Percentiles rank a stretch among this genome's conserved stretches.
Conservation (phyloP, 768 basidiomycete genomes). For the Pisolithus sp. region DNA sequence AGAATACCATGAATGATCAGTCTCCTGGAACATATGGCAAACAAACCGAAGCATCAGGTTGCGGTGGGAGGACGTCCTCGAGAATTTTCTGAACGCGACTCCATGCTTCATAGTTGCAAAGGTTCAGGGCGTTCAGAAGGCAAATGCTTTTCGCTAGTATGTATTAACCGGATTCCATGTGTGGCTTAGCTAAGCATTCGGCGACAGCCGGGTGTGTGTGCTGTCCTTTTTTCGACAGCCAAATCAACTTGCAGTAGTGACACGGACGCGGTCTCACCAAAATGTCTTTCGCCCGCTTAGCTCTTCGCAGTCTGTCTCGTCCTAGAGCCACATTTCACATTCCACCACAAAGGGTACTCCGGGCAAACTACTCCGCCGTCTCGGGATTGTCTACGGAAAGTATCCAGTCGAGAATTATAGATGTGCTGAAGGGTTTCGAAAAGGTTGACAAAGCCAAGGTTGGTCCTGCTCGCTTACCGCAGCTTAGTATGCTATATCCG, state of each 20-base stretch:
- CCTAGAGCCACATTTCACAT: slow-evolving; percentile 22
- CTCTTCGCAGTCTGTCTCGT: slow-evolving; percentile 25
- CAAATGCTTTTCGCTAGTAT: not conserved
- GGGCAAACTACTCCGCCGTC: slow-evolving; percentile 25
- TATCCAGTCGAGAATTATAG: slow-evolving; percentile 21
- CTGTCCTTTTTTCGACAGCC: not conserved
- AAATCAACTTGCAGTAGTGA: slow-evolving; percentile 1
- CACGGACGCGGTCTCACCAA: slow-evolving; percentile 14
- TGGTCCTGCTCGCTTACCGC: not conserved
- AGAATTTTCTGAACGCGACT: slow-evolving; percentile 85
- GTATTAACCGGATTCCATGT: not conserved
- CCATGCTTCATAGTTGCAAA: slow-evolving; percentile 78
- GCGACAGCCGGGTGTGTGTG: slow-evolving; percentile 18
- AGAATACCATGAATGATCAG: slow-evolving; percentile 3
- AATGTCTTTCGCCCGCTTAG: slow-evolving; percentile 31
- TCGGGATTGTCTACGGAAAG: slow-evolving; percentile 17
- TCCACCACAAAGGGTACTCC: slow-evolving; percentile 23
- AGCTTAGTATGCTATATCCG: not conserved
- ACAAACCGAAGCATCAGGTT: slow-evolving; percentile 86
- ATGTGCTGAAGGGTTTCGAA: slow-evolving; percentile 27
- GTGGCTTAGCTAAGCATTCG: slow-evolving; percentile 7
- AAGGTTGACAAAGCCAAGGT: slow-evolving; percentile 26
- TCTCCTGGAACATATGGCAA: not conserved
- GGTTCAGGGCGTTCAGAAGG: not conserved
- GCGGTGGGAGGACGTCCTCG: slow-evolving; percentile 86